Conservation (phyloP, 345 rosid species). For the Sonneratia alba region DNA sequence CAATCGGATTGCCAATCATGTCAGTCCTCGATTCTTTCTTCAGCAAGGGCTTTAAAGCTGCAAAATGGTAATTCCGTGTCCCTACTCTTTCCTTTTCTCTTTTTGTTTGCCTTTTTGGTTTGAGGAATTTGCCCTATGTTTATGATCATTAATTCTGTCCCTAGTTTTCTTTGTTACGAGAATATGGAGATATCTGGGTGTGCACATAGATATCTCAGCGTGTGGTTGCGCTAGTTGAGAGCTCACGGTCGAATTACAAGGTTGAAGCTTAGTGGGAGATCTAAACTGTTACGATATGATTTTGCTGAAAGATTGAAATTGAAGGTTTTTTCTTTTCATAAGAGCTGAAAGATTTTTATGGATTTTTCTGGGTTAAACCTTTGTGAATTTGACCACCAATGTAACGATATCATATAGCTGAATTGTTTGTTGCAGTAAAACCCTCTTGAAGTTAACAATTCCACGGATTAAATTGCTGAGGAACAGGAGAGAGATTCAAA, state of each 20-base stretch:
- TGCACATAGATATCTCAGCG: not conserved
- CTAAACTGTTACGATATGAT: not conserved
- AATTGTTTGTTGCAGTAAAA: constrained; percentile 46
- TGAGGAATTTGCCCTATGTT: not conserved
- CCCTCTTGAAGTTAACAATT: constrained; percentile 66
- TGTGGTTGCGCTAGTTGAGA: not conserved
- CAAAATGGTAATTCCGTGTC: constrained; percentile 50
- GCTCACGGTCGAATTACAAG: not conserved
- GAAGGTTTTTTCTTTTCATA: not conserved
- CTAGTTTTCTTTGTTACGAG: not conserved
- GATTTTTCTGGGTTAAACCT: not conserved
- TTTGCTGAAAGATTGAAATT: not conserved
- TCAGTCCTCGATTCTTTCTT: constrained; percentile 87
- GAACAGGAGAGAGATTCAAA: constrained; percentile 86
- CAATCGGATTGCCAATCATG: constrained; percentile 28
- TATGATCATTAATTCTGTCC: not conserved
- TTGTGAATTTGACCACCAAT: not conserved
- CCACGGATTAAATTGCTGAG: constrained; percentile 83
- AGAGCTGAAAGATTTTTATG: not conserved
- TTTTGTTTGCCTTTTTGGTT: not conserved
- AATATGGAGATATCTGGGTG: not conserved
- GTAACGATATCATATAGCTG: not conserved
- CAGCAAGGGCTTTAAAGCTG: constrained; percentile 83
- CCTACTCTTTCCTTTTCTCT: not conserved
- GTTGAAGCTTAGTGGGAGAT: not conserved